Evolutionary conservation across 106 monocot genomes (phyloP).

Genomic region (Phalaenopsis aphrodite): DNA sequence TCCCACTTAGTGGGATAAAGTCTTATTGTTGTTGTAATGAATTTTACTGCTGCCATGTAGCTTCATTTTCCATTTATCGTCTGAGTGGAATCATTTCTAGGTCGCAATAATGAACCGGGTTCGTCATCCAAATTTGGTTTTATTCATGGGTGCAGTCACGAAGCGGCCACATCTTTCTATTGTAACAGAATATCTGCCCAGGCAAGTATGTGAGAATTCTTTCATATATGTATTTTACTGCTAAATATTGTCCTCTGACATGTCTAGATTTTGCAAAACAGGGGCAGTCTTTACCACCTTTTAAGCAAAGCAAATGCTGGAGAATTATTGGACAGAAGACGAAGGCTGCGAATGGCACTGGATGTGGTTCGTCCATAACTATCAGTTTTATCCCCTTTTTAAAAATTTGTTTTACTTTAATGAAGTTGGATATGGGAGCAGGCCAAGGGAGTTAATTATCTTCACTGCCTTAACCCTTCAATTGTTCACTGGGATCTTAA

Average conservation of each 20-base stretch:
- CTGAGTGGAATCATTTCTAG: constrained; percentile 17
- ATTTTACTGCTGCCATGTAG: neutral
- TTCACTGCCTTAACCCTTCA: constrained; percentile 72
- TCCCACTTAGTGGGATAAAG: too few species aligned
- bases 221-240: neutral
- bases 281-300: constrained; percentile 71
- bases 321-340: constrained; percentile 55
- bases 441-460: constrained; percentile 85
- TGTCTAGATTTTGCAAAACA: constrained; percentile 13
- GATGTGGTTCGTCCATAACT: constrained; percentile 55
- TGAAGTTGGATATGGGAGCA: constrained; percentile 8
- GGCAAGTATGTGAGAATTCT: constrained; percentile 25
- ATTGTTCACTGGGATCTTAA: constrained; percentile 85
- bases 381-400: neutral
- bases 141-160: constrained; percentile 90
- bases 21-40: neutral
- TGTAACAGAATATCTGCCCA: constrained; percentile 80
- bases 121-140: constrained; percentile 75
- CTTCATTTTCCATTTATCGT: neutral
- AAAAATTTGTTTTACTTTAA: neutral
- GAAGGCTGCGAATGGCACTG: constrained; percentile 63
- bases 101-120: constrained; percentile 80
- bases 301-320: constrained; percentile 42
- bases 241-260: neutral
- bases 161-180: constrained; percentile 70